Base-by-base conservation (phyloP, 768 basidiomycete genomes). In the Leucogyrophana mollusca region DNA sequence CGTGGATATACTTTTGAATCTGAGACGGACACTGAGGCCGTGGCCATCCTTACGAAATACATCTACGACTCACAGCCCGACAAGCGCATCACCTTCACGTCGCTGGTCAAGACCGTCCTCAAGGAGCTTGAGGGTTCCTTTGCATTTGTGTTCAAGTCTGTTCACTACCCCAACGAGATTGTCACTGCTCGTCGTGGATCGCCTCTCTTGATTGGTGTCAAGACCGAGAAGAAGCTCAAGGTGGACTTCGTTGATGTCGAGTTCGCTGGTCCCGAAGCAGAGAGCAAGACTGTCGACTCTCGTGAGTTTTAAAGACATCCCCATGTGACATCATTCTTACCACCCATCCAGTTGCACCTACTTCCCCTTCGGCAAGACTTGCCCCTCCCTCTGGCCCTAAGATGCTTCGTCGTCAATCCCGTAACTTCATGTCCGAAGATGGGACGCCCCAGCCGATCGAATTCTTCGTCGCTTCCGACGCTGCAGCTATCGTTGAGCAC, bases 191-290 rank as follows among this genome's bases (percentile, higher is more conserved):
- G 94, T 57, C 90, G 96, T 60, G 96, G 96, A 56, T 97, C 95
- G 11, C 96, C 96, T 22, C 82, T 99, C 23, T 71, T 98, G 47
- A 83, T 99, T 60, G 96, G 96, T 73, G 95, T 99, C 63, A 98
- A 98, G 85, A 98, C 96, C 14, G 95, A 99, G 66, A 94, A 96
- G 79, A 98, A 98, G 71, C 80, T 99, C 60, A 99, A 99, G 77
- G 95, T 98, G 32, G 96, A 99, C 73, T 98, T 99, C 57, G 95
- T 99, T 38, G 96, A 98, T 69, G 96, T 99, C 46, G 94, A 98
- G 66, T 83, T 98, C 58, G 83, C 88, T 25, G 84, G 85, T 33
- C 79, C 87, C 35, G 87, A 90, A 27, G 69, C 74, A 4, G 75
- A 77, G 43, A 69, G 70, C 50, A 73, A 78, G 53, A 51, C 54